Percentiles rank a stretch among this genome's conserved stretches.
phyloP scores from a whole-genome alignment of 2,329 filamentous ascomycete genomes.

The Malbranchea zuffiana region DNA sequence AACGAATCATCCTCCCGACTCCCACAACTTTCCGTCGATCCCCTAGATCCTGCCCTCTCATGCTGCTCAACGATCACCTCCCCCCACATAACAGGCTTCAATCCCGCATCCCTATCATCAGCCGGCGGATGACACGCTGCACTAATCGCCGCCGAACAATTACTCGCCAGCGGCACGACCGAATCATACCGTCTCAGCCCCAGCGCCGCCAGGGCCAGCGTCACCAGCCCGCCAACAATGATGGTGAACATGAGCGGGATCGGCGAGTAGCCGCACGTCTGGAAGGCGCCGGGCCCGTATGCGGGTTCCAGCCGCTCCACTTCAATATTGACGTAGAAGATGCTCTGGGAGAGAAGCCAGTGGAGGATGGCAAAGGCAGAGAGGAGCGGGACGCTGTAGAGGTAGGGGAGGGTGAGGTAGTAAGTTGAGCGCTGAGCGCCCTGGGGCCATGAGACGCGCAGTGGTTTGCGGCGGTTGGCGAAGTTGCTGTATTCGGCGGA shows the following conservation, averaged over 20 bases:
- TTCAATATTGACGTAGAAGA: conserved; percentile 35
- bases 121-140: conserved; percentile 24
- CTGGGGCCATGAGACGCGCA: conserved; percentile 31
- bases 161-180: conserved; percentile 23
- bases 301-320: conserved; percentile 11
- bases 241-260: conserved; percentile 17
- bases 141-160: conserved; percentile 26
- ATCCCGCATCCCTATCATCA: conserved; percentile 15
- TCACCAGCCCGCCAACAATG: conserved; percentile 12
- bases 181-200: conserved; percentile 15
- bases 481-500: conserved; percentile 40
- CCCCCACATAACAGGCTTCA: conserved; percentile 20
- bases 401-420: conserved; percentile 37
- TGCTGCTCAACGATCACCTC: no score
- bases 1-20: no score
- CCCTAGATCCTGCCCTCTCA: no score
- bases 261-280: conserved; percentile 19
- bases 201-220: conserved; percentile 12
- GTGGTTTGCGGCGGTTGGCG: conserved; percentile 27
- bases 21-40: no score
- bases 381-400: conserved; percentile 35
- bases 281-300: conserved; percentile 14
- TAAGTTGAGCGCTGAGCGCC: conserved; percentile 36
- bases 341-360: conserved; percentile 40
- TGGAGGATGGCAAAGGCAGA: conserved; percentile 31